Evolutionary conservation across 208 protist genomes (phyloP), one percentile per base, ranked within the genome.

Genomic region (Wallacemonas collosoma): DNA sequence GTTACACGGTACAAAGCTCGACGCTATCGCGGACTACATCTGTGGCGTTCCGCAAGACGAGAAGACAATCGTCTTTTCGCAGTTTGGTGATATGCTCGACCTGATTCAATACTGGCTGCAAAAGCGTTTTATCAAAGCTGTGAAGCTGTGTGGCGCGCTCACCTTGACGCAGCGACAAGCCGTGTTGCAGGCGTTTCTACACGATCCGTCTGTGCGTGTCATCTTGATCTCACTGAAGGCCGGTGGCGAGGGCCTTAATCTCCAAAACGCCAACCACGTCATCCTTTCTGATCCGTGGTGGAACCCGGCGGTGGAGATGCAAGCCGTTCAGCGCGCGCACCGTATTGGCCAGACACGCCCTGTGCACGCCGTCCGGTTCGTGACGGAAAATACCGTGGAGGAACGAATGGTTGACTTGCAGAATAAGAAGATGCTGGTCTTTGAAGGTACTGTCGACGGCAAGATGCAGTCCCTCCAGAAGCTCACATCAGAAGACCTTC

Each of bases 261-360:
- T 99, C 54, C 95, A 98, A 63, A 94, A 98, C 5, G 98, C 99
- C 39, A 98, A 99, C 83, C 93, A 97, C 40, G 98, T 99, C 45
- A 94, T 99, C 62, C 79, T 99, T n/a, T 99, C 94, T 71, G 99
- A 99, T 79, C 93, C 85, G 44, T 99, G 99, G 88, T 99, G 97
- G 96, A 99, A 99, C 83, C 94, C 93, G 11, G 95, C 98, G 57
- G 93, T 97, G 58, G 98, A 99, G 81, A 91, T 99, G 83, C 99
- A 99, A 80, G 99, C 99, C 8, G 89, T 98, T 73, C 98, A 99
- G 72, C 79, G 99, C 43, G 98, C 97, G n/a, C 98, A 99, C 81
- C 90, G 99, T 48, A 99, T 99, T 77, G 98, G 98, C 26, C 98
- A 99, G 82, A 98, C 76, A n/a, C 93, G 95, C 56, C 95, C 91